Evolutionary conservation across 2,329 filamentous ascomycete species (phyloP).

Genomic region (Aurifilum marmelostoma): DNA sequence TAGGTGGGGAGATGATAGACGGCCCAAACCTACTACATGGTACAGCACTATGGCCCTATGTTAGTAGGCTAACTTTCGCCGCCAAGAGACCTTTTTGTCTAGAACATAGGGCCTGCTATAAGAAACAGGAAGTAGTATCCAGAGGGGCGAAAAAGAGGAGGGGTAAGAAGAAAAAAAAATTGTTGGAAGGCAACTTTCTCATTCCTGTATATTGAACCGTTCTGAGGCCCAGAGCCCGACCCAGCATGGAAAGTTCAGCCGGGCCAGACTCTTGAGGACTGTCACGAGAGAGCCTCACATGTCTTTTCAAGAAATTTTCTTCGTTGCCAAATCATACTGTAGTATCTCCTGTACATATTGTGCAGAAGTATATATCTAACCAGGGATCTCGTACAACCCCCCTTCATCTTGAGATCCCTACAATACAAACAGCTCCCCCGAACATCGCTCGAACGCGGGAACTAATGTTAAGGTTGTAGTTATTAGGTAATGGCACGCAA

Average conservation of each 20-base stretch:
- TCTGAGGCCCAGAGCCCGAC: neutral
- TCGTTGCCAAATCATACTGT: neutral
- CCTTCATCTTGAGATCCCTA: neutral
- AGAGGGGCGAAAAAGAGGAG: neutral
- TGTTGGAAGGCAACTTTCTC: neutral
- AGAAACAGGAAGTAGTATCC: neutral
- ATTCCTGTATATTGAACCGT: neutral
- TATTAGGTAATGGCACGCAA: constrained; percentile 18
- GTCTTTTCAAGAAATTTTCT: neutral
- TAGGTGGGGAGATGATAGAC: constrained; percentile 1
- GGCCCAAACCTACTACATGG: neutral
- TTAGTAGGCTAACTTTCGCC: neutral
- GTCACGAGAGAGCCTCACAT: neutral
- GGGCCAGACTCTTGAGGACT: neutral
- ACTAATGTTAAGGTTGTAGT: constrained; percentile 7
- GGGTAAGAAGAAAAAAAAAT: neutral
- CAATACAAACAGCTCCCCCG: neutral
- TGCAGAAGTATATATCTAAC: neutral
- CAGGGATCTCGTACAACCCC: neutral
- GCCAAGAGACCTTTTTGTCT: neutral
- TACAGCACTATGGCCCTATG: neutral
- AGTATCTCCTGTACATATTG: neutral
- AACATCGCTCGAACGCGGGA: constrained; percentile 9
- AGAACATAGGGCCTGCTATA: neutral
- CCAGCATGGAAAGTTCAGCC: neutral